phyloP scores from a whole-genome alignment of 2,329 filamentous ascomycete genomes.

The Zarea fungicola region DNA sequence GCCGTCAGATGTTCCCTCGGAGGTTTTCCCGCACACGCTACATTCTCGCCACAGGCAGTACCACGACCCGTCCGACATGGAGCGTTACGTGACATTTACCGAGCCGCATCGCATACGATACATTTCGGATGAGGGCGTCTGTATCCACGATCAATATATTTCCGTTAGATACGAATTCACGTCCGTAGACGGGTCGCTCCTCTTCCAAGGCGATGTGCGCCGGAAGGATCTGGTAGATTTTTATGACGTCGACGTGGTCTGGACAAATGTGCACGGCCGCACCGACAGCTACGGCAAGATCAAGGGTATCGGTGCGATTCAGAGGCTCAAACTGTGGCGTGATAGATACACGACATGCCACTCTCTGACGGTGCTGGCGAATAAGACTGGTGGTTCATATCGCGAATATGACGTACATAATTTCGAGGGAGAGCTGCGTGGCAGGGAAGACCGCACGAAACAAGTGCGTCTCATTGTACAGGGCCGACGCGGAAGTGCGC shows the following conservation, averaged over 20 bases:
- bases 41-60: slow-evolving; percentile 48
- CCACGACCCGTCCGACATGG: slow-evolving; percentile 44
- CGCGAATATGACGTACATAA: slow-evolving; percentile 43
- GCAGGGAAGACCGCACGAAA: slow-evolving; percentile 40
- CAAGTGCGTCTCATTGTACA: slow-evolving; percentile 39
- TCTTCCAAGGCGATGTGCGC: slow-evolving; percentile 45
- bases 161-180: slow-evolving; percentile 48
- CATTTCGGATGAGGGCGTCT: slow-evolving; percentile 39
- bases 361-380: slow-evolving; percentile 43
- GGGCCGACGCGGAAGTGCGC: slow-evolving; percentile 35
- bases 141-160: slow-evolving; percentile 43
- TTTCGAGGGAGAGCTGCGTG: slow-evolving; percentile 43
- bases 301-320: slow-evolving; percentile 45
- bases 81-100: slow-evolving; percentile 43
- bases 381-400: slow-evolving; percentile 40
- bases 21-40: slow-evolving; percentile 44
- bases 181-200: slow-evolving; percentile 40
- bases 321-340: slow-evolving; percentile 48
- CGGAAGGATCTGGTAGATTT: slow-evolving; percentile 44
- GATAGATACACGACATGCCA: slow-evolving; percentile 44
- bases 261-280: slow-evolving; percentile 45
- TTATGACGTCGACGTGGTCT: slow-evolving; percentile 48
- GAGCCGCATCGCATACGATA: slow-evolving; percentile 45
- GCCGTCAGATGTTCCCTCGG: slow-evolving; percentile 38
- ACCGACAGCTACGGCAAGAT: slow-evolving; percentile 47